A percentile compares a stretch with the other conserved stretches of the same genome.
These are phyloP conservation scores for Talaromyces borbonicus DNA, from an alignment of 495 filamentous ascomycete species.

Conservation along the genomic window DNA sequence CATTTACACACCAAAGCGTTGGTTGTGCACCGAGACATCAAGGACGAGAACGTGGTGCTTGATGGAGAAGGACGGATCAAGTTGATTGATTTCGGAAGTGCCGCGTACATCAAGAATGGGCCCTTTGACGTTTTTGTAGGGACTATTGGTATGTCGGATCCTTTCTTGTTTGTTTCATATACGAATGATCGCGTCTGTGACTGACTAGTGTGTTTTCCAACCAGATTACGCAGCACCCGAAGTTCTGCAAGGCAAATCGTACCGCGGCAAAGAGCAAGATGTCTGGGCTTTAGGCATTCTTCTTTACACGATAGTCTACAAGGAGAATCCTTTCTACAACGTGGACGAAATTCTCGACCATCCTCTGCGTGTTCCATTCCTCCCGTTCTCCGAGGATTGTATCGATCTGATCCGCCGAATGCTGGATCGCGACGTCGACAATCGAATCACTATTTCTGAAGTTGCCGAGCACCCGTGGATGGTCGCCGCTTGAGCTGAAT, in stretches of 20 bases:
- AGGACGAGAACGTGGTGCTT: constrained; percentile 94
- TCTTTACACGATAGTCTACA: constrained; percentile 97
- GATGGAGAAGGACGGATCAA: constrained; percentile 96
- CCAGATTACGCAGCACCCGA: constrained; percentile 96
- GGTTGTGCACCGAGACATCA: constrained; percentile 96
- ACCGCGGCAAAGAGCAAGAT: constrained; percentile 93
- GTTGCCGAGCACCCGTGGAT: constrained; percentile 82
- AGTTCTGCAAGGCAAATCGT: constrained; percentile 86
- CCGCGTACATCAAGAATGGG: constrained; percentile 94
- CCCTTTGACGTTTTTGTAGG: constrained; percentile 99
- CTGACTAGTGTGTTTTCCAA: background rate
- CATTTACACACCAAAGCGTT: constrained; percentile 85
- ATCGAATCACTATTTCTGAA: constrained; percentile 69
- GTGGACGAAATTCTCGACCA: constrained; percentile 99
- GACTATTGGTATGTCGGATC: constrained; percentile 70
- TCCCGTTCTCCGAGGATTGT: constrained; percentile 76
- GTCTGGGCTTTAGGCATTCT: constrained; percentile 98
- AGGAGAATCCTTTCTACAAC: constrained; percentile 98
- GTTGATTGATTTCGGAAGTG: constrained; percentile 95
- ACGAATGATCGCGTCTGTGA: too few species aligned
- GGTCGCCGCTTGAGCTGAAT: constrained; percentile 16
- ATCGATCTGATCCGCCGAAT: constrained; percentile 83
- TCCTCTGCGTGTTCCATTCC: constrained; percentile 81
- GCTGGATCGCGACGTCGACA: constrained; percentile 81
- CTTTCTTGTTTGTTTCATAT: background rate